phyloP scores from a whole-genome alignment of 202 grass and related monocot genomes.

The Panicum virgatum region DNA sequence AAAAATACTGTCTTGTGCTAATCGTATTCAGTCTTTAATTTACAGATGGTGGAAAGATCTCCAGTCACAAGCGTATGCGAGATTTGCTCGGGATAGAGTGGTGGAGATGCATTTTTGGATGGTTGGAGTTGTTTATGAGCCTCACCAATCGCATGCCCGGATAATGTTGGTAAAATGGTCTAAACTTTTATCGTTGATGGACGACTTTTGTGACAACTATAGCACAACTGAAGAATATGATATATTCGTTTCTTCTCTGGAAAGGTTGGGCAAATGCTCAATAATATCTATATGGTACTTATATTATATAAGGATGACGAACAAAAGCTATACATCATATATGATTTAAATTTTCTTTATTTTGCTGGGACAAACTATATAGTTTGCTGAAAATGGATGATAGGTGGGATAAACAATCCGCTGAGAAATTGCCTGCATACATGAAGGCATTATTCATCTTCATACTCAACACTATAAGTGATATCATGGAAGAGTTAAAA shows the following conservation, averaged over 20 bases:
- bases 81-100: constrained; percentile 28
- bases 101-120: constrained; percentile 38
- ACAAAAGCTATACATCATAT: too few relatives aligned
- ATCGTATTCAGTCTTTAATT: too few relatives aligned
- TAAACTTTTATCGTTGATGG: background rate
- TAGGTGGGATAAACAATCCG: constrained; percentile 44
- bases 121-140: constrained; percentile 19
- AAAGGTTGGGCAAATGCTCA: background rate
- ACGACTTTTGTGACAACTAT: background rate
- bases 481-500: constrained; percentile 23
- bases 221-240: background rate
- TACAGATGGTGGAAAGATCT: constrained; percentile 47
- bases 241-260: background rate
- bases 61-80: background rate
- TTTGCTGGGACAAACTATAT: background rate
- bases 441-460: constrained; percentile 27
- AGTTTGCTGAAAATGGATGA: background rate
- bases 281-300: background rate
- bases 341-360: background rate
- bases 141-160: background rate
- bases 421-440: constrained; percentile 34
- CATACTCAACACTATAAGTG: constrained; percentile 3
- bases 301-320: background rate
- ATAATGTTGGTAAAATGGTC: background rate
- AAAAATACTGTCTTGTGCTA: too few relatives aligned